Evolutionary conservation across 352 stramenopile species (phyloP), one percentile per base, ranked within the genome.

Genomic region (Halophytophthora polymorphica): DNA sequence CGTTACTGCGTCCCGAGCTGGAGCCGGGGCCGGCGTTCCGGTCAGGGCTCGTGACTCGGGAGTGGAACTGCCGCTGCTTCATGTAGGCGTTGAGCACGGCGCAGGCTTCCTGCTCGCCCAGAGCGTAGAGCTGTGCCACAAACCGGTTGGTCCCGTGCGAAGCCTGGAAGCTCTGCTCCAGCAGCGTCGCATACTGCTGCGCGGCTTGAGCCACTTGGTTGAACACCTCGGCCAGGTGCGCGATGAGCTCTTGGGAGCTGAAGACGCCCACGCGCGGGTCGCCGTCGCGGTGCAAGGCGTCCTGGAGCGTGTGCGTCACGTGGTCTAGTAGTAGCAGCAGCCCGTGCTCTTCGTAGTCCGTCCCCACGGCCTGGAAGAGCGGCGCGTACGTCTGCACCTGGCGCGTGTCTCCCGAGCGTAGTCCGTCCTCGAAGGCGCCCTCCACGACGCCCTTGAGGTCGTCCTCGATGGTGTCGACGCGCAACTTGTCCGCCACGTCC

Each of bases 391-490:
- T 68, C 38, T 84, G 69, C 45, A 95, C 53, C 25, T 75, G 61
- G 23, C 50, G 50, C 13, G 54, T 61, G 41, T 92, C 77, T 6
- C 60, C 56, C 8, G 59, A 50, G 5, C 53, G 60, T 31, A 95
- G 44, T 1, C 77, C 82, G 1, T 79, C 61, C 12, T 81, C 76
- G 17, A 92, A 90, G 22, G 71, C 58, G 19, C 66, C 66, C 63
- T 93, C 81, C 60, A 95, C 84, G 29, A 90, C 64, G 22, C 58
- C 60, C 56, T 91, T 89, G 1, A 93, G 71, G 42, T 95, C 83
- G 50, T 73, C 90, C 65, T 95, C 85, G 41, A 89, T 83, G 14
- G 78, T 90, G 58, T 92, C 83, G 21, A 95, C 66, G 33, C 83
- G 83, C 47, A 95, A 53, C 42, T 88, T 89, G 53, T 95, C 85